A percentile compares a stretch with the other conserved stretches of the same genome.
Conservation (phyloP, 169 alveolate species). For the Eimeria brunetti region DNA sequence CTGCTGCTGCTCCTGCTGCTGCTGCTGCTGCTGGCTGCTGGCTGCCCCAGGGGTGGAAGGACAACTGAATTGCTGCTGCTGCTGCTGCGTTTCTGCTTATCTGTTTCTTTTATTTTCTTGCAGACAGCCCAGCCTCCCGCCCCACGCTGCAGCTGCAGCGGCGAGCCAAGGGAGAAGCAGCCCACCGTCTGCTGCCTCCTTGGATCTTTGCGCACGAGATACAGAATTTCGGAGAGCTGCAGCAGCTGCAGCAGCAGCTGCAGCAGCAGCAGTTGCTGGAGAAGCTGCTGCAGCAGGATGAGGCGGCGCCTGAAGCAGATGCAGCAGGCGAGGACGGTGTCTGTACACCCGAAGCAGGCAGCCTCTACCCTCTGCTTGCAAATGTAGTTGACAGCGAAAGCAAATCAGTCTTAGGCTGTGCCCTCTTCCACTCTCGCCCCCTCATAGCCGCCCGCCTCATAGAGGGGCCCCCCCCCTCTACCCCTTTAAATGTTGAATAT, state of each 20-base stretch:
- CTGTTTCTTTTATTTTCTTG: background rate
- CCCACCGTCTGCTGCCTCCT: constrained; percentile 1
- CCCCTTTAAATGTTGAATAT: background rate
- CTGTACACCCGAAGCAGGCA: background rate
- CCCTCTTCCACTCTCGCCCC: constrained; percentile 37
- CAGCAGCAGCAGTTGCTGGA: background rate
- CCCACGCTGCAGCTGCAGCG: constrained; percentile 29
- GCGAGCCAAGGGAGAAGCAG: background rate
- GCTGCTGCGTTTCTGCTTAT: background rate
- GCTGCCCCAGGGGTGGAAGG: too few species aligned
- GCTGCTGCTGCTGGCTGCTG: too few species aligned
- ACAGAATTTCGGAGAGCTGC: constrained; percentile 35
- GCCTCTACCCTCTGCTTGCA: constrained; percentile 13
- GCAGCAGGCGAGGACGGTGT: background rate
- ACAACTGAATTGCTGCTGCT: background rate
- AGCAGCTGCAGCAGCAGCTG: constrained; percentile 8
- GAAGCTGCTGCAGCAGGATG: background rate
- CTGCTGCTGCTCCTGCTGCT: too few species aligned
- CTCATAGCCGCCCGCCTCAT: constrained; percentile 39
- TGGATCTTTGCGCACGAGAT: constrained; percentile 48
- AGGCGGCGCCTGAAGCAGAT: background rate
- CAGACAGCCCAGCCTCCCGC: constrained; percentile 46
- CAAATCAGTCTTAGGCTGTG: background rate
- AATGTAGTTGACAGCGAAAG: constrained; percentile 38
- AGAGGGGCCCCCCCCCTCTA: constrained; percentile 5